Evolutionary conservation across 2,329 filamentous ascomycete species (phyloP), one percentile per base, ranked within the genome.

Genomic region (Colletotrichum lindemuthianum): DNA sequence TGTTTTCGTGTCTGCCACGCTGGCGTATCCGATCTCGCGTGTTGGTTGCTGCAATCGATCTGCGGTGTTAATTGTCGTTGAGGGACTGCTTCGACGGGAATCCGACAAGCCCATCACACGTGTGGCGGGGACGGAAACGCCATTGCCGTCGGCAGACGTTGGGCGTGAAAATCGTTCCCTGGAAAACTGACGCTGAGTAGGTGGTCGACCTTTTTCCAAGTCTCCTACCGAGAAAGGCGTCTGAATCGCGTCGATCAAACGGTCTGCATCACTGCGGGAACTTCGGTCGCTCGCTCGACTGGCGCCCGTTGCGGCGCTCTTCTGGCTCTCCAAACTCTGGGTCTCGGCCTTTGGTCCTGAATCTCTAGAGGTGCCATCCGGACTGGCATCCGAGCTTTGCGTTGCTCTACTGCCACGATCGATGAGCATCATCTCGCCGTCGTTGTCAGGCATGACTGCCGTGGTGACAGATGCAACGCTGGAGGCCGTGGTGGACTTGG

Each of bases 241-340:
- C 70, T 89, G 86, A 3, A 93, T 90, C 2, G 90, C 90, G 71
- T 92, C 86, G 32, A 92, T 92, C 11, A 93, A 78, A 34, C 90
- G 81, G 65, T 92, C 90, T 0, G 90, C 88, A 69, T 92, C 88
- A 67, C 88, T 87, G 43, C 73, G 78, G 13, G 78, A 83, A 67
- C 88, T 90, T 2, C 68, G 77, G n/a, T 69, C 73, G 51, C 81
- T 84, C 41, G 66, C 75, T 24, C 74, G 68, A 60, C 82, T 85
- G 24, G 68, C 75, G 33, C 75, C 64, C 51, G 82, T 86, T 15
- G 65, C 72, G 2, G 70, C 70, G 34, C 79, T 79, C 40, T 49
- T 53, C 10, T 47, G 54, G 32, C 66, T 68, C 15, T 79, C 77
- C 10, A 78, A 69, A 47, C 77, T 80, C 52, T 69, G 71, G 40